phyloP scores from a whole-genome alignment of 441 rosid species.

The Biscutella laevigata region DNA sequence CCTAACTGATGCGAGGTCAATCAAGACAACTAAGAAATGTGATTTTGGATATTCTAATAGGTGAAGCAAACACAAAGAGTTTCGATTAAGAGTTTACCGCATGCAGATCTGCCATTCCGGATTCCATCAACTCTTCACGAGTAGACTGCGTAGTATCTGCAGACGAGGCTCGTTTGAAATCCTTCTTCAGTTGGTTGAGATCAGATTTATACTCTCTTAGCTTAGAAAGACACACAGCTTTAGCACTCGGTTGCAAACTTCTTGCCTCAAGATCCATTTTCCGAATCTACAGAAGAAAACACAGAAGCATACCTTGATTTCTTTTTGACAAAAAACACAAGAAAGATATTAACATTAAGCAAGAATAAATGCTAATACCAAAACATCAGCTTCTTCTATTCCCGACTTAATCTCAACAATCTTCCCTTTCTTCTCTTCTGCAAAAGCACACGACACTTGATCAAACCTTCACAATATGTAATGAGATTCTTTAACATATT shows the following conservation, averaged over 20 bases:
- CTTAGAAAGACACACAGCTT: conserved; percentile 57
- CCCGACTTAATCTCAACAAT: conserved; percentile 57
- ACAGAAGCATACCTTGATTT: not conserved
- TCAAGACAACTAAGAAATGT: not conserved
- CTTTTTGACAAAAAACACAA: not conserved
- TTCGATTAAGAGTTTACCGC: conserved; percentile 21
- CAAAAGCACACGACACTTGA: not conserved
- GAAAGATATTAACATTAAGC: not conserved
- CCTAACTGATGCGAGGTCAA: not conserved
- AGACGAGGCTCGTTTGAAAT: conserved; percentile 44
- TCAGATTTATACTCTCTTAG: conserved; percentile 62
- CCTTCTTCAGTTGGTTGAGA: conserved; percentile 49
- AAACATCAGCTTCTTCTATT: conserved; percentile 70
- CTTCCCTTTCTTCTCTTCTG: conserved; percentile 52
- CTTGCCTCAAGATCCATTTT: conserved; percentile 75
- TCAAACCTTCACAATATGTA: not conserved
- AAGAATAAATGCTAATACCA: conserved; percentile 35
- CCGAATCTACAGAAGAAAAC: conserved; percentile 33
- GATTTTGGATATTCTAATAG: too few relatives aligned
- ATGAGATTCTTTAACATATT: too few relatives aligned
- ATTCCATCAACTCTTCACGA: conserved; percentile 49
- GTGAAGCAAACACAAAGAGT: not conserved
- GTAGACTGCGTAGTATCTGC: conserved; percentile 39
- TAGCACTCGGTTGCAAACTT: conserved; percentile 52
- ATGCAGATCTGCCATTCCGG: conserved; percentile 39